Base-by-base conservation (phyloP, 371 early-diverging fungal species). In the Encephalitozoon intestinalis region DNA sequence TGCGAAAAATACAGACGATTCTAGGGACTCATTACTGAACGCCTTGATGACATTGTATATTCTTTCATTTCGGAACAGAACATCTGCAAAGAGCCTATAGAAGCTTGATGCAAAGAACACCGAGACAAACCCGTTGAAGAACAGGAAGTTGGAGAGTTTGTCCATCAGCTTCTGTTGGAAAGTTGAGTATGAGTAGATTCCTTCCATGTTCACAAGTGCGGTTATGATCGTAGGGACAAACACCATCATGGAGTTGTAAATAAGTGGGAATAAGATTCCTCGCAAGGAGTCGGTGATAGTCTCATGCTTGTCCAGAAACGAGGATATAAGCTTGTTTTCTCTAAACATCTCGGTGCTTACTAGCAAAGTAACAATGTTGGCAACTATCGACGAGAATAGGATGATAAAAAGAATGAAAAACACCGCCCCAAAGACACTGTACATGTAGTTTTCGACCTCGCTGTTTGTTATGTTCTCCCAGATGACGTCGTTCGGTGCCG, bases 61-160 rank as follows among this genome's bases (percentile, higher is more conserved):
- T 21, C 28, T 52, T 15, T 58, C 40, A 34, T 76, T 43, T 15
- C 58, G 41, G 25, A 28, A 73, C 31, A 75, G 2, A 9, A 83
- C 25, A 15, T 82, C 66, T 8, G 18, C 12, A 30, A 82, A 26
- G 4, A 68, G 23, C 11, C 26, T 41, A 53, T 73, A 70, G 34
- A 83, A 65, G 4, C 79, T 75, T 2, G 84, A 49, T 21, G 79
- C 52, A 78, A 83, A 80, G 28, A 83, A 77, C 12, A 82, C 44
- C 2, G 80, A 74, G 0, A 84, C 40, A 78, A 86, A 86, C 18
- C 81, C 86, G 53, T 86, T 86, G 53, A 84, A 73, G 71, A 86
- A 83, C 8, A 86, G 68, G 73, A 86, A 86, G 40, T 79, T 40
- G 11, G 67, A 79, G 53, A 78, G 82, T 65, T 54, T 78, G 4